These are phyloP conservation scores for Colletotrichum sp. DNA, from an alignment of 2,329 filamentous ascomycete species.

Conservation along the genomic window DNA sequence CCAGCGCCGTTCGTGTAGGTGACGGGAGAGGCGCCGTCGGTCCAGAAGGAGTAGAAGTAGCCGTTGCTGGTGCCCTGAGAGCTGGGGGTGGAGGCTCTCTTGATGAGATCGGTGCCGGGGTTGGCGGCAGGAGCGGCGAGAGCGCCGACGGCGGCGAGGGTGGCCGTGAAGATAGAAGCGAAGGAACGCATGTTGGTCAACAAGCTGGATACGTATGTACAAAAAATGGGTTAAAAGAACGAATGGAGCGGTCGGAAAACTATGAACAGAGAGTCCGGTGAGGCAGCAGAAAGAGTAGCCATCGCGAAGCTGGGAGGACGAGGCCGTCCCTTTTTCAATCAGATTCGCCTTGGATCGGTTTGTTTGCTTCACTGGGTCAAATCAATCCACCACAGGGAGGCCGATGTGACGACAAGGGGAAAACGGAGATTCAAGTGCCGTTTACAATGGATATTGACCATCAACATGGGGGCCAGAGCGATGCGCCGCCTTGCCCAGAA, in stretches of 20 bases:
- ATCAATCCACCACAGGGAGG: not conserved
- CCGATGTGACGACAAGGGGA: not conserved
- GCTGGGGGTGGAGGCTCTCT: constrained; percentile 28
- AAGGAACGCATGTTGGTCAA: constrained; percentile 9
- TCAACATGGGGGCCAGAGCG: not conserved
- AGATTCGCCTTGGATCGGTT: not conserved
- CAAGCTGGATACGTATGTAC: not conserved
- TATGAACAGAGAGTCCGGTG: not conserved
- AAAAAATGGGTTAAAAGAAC: not conserved
- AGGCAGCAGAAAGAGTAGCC: not conserved
- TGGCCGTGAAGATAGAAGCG: constrained; percentile 12
- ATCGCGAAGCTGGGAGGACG: not conserved
- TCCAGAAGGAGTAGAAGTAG: constrained; percentile 51
- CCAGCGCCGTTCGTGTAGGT: constrained; percentile 47
- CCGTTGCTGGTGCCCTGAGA: constrained; percentile 33
- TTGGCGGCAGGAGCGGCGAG: constrained; percentile 14
- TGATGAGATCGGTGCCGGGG: not conserved
- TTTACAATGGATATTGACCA: not conserved
- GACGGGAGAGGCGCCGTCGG: constrained; percentile 40
- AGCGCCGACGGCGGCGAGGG: constrained; percentile 13
- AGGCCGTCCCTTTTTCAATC: not conserved
- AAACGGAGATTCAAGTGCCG: constrained; percentile 11
- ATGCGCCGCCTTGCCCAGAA: constrained; percentile 3
- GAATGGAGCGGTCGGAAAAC: not conserved
- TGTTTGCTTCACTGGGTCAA: not conserved